Evolutionary conservation across 352 stramenopile species (phyloP), one percentile per base, ranked within the genome.

Genomic region (Phytophthora macrochlamydospora): DNA sequence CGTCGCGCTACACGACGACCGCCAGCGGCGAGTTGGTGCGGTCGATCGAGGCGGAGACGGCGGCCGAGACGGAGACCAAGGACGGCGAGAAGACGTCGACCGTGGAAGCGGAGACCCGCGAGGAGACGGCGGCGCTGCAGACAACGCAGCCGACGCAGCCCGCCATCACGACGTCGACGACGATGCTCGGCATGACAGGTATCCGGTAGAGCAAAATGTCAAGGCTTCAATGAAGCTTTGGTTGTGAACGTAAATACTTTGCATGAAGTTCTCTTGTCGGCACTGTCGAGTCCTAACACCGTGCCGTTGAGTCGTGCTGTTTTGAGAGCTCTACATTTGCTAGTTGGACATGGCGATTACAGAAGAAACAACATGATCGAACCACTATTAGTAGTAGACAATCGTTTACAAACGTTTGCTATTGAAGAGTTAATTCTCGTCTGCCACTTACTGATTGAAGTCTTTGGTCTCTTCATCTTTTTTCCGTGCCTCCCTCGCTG

Each of bases 221-320:
- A 89, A 51, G 28, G 69, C 81, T 2, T 77, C 81, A 9, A 50
- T 58, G 52, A 81, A 90, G 48, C 89, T 79, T 11, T 73, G 76
- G 3, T 31, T 61, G 1, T 71, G 54, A 12, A 90, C 52, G 24
- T 85, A 87, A 30, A 58, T 69, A 7, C 80, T 59, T 43, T 87
- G 61, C 12, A 86, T 69, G 29, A 79, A 69, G 37, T 74, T 56
- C 3, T 29, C 24, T 14, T 75, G 45, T 12, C 31, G 49, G 24
- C 6, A 4, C n/a, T 43, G 18, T 24, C 18, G 18, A 24, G 18
- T 24, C 18, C 18, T 65, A 43, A 33, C 35, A 8, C 35, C 59
- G 8, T 51, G 38, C 48, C 18, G 18, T 24, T 24, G 18, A 49
- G 56, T 14, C 48, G 55, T 13, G n/a, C 43, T 1, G 37, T 59